Conservation (phyloP, 495 filamentous ascomycete species). For the Lasiosphaeriaceae sp. region DNA sequence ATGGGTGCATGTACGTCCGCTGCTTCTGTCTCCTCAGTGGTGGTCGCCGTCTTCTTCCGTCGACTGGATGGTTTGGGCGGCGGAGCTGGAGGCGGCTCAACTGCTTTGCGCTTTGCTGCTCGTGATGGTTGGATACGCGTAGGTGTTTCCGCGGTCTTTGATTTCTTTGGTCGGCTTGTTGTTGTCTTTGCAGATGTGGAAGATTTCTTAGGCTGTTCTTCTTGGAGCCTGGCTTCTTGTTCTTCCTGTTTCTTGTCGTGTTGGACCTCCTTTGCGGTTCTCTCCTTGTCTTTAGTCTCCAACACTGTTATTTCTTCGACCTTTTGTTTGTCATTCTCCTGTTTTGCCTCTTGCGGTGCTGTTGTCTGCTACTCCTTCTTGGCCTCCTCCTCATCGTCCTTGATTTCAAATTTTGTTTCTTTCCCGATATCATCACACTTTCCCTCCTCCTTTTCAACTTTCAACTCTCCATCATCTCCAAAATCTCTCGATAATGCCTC, state of each 20-base stretch:
- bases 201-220: background rate
- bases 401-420: background rate
- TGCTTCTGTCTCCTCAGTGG: too few species aligned
- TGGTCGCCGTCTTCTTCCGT: background rate
- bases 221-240: background rate
- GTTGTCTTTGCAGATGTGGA: background rate
- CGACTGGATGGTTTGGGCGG: background rate
- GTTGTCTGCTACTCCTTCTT: background rate
- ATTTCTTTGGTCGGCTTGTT: background rate
- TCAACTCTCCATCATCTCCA: too few species aligned
- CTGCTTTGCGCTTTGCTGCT: constrained; percentile 20
- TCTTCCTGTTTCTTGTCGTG: background rate
- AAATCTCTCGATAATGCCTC: too few species aligned
- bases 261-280: background rate
- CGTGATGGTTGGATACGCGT: constrained; percentile 24
- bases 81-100: background rate
- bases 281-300: background rate
- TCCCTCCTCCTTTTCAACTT: background rate
- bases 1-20: too few species aligned
- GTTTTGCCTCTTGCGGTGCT: too few species aligned
- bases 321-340: background rate
- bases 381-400: background rate
- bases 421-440: background rate
- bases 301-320: background rate
- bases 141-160: constrained; percentile 6